phyloP scores from a whole-genome alignment of 768 basidiomycete genomes.

The Boletus tomentosulus region DNA sequence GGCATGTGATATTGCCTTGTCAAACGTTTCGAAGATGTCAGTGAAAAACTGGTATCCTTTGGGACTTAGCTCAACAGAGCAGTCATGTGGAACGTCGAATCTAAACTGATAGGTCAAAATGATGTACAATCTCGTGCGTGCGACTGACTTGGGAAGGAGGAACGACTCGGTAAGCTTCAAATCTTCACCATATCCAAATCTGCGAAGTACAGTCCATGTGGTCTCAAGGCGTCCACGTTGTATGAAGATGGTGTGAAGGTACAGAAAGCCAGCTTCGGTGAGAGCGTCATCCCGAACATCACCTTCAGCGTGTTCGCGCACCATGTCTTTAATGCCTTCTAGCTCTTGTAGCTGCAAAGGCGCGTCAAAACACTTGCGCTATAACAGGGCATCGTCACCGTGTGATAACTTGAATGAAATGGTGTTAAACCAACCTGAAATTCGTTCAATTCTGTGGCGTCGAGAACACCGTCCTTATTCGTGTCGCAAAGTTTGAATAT shows the following conservation, averaged over 20 bases:
- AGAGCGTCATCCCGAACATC: slow-evolving; percentile 77
- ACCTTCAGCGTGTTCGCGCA: slow-evolving; percentile 70
- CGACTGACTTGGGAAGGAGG: slow-evolving; percentile 77
- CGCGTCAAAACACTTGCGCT: slow-evolving; percentile 94
- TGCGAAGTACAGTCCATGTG: slow-evolving; percentile 94
- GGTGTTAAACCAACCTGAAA: slow-evolving; percentile 67
- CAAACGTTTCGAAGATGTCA: slow-evolving; percentile 91
- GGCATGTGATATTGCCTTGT: slow-evolving; percentile 55
- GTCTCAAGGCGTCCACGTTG: slow-evolving; percentile 94
- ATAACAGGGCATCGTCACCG: background rate
- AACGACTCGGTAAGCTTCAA: slow-evolving; percentile 84
- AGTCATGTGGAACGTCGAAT: slow-evolving; percentile 90
- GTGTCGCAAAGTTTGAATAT: slow-evolving; percentile 97
- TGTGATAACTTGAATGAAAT: background rate
- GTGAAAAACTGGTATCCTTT: slow-evolving; percentile 96
- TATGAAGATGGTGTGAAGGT: slow-evolving; percentile 94
- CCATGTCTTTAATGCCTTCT: slow-evolving; percentile 94
- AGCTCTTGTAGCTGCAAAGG: slow-evolving; percentile 90
- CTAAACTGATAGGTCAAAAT: slow-evolving; percentile 37
- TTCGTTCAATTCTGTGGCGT: slow-evolving; percentile 88
- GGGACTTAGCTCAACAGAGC: slow-evolving; percentile 93
- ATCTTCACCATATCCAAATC: slow-evolving; percentile 96
- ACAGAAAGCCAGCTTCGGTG: slow-evolving; percentile 90
- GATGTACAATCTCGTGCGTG: background rate
- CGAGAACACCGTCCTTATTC: slow-evolving; percentile 91